phyloP scores from a whole-genome alignment of 2,329 filamentous ascomycete genomes.

The Talaromyces sp. region DNA sequence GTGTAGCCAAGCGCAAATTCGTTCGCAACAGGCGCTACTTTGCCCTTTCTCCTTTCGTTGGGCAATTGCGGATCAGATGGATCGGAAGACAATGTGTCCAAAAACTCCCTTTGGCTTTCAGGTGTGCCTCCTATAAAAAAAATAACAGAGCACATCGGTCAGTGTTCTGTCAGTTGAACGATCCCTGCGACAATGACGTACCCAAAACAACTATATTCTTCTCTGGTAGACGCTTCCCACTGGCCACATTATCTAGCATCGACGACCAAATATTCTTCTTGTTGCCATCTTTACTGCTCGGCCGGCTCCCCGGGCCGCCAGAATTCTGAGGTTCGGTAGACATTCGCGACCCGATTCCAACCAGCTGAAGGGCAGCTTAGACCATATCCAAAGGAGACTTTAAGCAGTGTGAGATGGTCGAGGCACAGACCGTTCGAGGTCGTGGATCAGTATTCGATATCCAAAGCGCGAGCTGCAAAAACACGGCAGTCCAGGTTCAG shows the following conservation, averaged over 20 bases:
- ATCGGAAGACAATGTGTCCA: constrained; percentile 53
- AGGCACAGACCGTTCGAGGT: neutral
- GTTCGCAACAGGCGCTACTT: constrained; percentile 76
- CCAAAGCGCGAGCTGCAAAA: constrained; percentile 4
- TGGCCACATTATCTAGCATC: constrained; percentile 85
- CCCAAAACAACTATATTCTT: constrained; percentile 86
- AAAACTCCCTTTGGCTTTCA: constrained; percentile 77
- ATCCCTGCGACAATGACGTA: constrained; percentile 34
- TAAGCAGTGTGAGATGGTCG: neutral
- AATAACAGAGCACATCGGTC: neutral
- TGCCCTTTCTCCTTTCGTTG: constrained; percentile 45
- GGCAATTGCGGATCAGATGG: constrained; percentile 34
- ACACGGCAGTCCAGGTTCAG: constrained; percentile 19
- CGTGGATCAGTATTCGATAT: neutral
- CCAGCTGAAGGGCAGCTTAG: constrained; percentile 26
- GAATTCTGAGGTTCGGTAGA: constrained; percentile 32
- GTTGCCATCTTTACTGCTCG: constrained; percentile 53
- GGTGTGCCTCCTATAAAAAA: constrained; percentile 62
- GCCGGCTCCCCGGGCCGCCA: constrained; percentile 31
- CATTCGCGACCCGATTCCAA: constrained; percentile 32
- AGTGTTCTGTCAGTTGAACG: neutral
- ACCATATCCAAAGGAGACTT: constrained; percentile 26
- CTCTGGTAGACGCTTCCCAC: constrained; percentile 81
- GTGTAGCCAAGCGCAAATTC: constrained; percentile 90
- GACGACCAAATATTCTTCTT: constrained; percentile 93